Evolutionary conservation across 306 rosid genomes (phyloP).

Genomic region (Pueraria montana): DNA sequence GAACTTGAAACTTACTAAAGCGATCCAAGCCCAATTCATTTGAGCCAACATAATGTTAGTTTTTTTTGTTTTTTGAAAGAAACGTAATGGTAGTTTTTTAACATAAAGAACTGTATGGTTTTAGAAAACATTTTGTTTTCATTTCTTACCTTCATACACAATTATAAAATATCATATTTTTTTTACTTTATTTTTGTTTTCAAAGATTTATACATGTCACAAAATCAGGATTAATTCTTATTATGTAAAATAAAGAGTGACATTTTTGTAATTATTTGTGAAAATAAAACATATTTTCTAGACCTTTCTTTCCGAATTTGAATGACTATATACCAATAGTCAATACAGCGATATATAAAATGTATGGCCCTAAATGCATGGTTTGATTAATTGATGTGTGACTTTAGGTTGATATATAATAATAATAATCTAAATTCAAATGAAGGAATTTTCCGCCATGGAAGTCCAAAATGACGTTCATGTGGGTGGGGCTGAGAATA

Average conservation of each 20-base stretch:
- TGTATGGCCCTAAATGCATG: not conserved
- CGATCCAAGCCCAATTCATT: too few species aligned
- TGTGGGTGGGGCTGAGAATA: not conserved
- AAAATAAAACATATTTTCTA: not conserved
- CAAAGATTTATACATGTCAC: not conserved
- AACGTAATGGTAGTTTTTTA: too few species aligned
- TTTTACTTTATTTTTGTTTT: not conserved
- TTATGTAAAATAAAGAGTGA: not conserved
- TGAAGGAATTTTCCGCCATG: not conserved
- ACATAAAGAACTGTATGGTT: too few species aligned
- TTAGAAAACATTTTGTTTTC: not conserved
- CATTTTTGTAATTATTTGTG: not conserved
- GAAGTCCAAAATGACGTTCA: constrained; percentile 12
- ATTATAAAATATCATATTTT: not conserved
- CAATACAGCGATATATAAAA: too few species aligned
- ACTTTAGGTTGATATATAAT: not conserved
- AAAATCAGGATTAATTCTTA: not conserved
- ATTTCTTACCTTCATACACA: not conserved
- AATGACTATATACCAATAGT: too few species aligned
- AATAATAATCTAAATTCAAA: not conserved
- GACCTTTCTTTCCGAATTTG: not conserved
- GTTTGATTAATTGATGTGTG: not conserved
- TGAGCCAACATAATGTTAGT: too few species aligned
- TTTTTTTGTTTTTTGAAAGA: too few species aligned
- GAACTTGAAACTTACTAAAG: too few species aligned